These are phyloP conservation scores for Neurospora sp. DNA, from an alignment of 2,329 filamentous ascomycete genomes.

Conservation along the genomic window DNA sequence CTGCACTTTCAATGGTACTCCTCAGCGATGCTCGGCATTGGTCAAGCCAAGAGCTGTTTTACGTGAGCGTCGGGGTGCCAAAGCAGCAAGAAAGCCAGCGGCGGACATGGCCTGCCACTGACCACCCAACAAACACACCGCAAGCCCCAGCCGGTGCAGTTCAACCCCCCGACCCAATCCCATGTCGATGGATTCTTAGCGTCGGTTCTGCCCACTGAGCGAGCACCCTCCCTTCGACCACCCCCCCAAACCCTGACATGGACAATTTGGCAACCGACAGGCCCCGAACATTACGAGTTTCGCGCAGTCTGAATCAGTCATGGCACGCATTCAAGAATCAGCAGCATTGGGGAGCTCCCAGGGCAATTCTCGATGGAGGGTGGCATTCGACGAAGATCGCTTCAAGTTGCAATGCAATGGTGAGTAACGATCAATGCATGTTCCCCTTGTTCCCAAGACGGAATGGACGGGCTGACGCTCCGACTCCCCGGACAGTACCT, in stretches of 20 bases:
- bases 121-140: neutral
- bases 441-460: neutral
- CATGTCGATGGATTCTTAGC: neutral
- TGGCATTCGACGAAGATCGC: neutral
- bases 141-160: neutral
- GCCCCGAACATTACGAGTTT: neutral
- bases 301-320: neutral
- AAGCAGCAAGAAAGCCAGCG: neutral
- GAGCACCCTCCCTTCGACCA: neutral
- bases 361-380: neutral
- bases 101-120: neutral
- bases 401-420: neutral
- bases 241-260: neutral
- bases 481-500: neutral
- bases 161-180: neutral
- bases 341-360: neutral
- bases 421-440: neutral
- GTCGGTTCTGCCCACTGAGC: neutral
- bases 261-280: neutral
- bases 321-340: neutral
- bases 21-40: neutral
- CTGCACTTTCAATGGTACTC: neutral
- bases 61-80: neutral
- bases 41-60: neutral
- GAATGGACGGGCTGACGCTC: neutral